Percentiles rank a stretch among this genome's conserved stretches.
Evolutionary conservation across 169 alveolate genomes (phyloP).

Genomic region (Plasmodium berghei): DNA sequence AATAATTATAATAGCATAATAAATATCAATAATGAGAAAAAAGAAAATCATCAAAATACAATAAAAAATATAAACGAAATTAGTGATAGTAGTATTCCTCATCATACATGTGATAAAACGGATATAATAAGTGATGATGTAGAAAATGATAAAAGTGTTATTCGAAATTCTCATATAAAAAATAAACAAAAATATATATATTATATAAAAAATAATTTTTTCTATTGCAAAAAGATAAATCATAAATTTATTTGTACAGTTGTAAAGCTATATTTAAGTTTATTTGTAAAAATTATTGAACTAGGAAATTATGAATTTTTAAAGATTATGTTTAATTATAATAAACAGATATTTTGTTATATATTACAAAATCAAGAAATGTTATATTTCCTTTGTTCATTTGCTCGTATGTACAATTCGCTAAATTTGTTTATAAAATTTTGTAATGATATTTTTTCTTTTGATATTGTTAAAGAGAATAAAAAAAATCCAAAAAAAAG

Average conservation of each 20-base stretch:
- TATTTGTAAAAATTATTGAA: conserved; percentile 62
- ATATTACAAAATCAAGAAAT: conserved; percentile 21
- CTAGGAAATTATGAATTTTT: conserved; percentile 66
- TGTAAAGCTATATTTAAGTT: conserved; percentile 51
- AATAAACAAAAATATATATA: conserved; percentile 6
- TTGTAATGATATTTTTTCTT: conserved; percentile 13
- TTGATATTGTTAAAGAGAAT: neutral
- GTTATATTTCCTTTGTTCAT: conserved; percentile 39
- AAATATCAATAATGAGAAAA: neutral
- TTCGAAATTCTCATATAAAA: neutral
- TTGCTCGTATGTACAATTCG: conserved; percentile 63
- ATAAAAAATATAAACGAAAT: neutral
- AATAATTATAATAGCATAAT: neutral
- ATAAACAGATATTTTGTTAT: conserved; percentile 51
- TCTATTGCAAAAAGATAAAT: conserved; percentile 40
- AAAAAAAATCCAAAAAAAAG: conserved; percentile 20
- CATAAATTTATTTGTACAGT: conserved; percentile 11
- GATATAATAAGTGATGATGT: neutral
- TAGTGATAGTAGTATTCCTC: neutral
- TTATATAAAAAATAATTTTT: conserved; percentile 13
- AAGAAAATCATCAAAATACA: neutral
- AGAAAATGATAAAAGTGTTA: neutral
- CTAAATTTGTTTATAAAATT: conserved; percentile 19
- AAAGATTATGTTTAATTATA: conserved; percentile 62
- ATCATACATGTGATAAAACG: neutral